These are phyloP conservation scores for Geotrichum citri-aurantii DNA, from an alignment of 1,139 yeast genomes.

Conservation along the genomic window DNA sequence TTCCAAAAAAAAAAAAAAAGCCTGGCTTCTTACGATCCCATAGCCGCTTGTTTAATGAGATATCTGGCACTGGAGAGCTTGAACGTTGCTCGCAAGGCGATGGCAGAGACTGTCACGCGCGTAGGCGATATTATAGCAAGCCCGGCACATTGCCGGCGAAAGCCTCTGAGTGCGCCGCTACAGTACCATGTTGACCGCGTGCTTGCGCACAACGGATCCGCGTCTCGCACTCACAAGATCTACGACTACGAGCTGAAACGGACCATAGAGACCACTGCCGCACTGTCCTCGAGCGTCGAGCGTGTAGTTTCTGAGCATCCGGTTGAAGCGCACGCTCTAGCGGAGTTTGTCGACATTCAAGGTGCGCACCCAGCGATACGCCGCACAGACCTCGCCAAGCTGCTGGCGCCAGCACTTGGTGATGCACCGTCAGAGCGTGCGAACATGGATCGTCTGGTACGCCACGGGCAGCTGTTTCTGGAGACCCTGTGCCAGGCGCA, in stretches of 20 bases:
- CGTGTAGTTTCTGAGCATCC: background rate
- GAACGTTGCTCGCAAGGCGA: slow-evolving; percentile 3
- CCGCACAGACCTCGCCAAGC: background rate
- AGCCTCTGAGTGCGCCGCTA: background rate
- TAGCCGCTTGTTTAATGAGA: no score
- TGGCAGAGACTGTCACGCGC: slow-evolving; percentile 1
- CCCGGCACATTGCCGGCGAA: background rate
- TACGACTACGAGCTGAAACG: background rate
- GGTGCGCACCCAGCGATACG: background rate
- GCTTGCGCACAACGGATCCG: slow-evolving; percentile 5
- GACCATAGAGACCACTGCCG: background rate
- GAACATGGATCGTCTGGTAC: background rate
- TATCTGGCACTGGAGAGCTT: background rate
- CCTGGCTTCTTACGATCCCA: background rate
- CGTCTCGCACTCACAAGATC: slow-evolving; percentile 4
- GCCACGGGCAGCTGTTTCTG: slow-evolving; percentile 3
- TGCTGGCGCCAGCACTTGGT: slow-evolving; percentile 6
- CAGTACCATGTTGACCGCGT: slow-evolving; percentile 4
- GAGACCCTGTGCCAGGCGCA: slow-evolving; percentile 10
- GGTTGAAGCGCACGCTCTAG: background rate
- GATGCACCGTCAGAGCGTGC: slow-evolving; percentile 4
- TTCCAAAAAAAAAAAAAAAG: no score
- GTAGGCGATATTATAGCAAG: background rate
- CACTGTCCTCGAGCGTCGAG: background rate
- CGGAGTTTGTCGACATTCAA: background rate